Evolutionary conservation across 768 basidiomycete genomes (phyloP).

Genomic region (Candolleomyces eurysporus): DNA sequence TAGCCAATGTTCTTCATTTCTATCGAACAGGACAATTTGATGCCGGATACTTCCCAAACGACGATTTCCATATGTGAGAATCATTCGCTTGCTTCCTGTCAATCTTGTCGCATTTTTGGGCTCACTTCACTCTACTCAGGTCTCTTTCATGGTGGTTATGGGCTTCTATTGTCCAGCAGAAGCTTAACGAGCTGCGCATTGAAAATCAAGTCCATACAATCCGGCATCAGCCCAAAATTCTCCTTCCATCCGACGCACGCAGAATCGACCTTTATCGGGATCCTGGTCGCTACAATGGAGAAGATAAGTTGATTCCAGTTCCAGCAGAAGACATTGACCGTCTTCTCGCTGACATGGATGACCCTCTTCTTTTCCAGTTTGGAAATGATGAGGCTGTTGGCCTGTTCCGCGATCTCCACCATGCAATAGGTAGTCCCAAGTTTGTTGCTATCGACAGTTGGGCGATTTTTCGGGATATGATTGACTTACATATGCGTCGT

Average conservation of each 20-base stretch:
- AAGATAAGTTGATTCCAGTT: slow-evolving; percentile 18
- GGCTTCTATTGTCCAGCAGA: slow-evolving; percentile 19
- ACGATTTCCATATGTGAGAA: slow-evolving; percentile 20
- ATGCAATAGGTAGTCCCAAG: slow-evolving; percentile 14
- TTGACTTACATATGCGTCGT: background rate
- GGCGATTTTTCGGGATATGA: slow-evolving; percentile 13
- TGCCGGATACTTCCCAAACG: slow-evolving; percentile 16
- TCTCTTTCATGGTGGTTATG: slow-evolving; percentile 22
- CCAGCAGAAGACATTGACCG: slow-evolving; percentile 15
- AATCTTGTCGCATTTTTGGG: background rate
- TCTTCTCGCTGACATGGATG: slow-evolving; percentile 15
- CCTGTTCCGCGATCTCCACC: slow-evolving; percentile 13
- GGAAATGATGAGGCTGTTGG: slow-evolving; percentile 14
- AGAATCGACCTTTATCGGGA: slow-evolving; percentile 21
- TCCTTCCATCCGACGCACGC: slow-evolving; percentile 21
- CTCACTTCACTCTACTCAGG: too few relatives aligned
- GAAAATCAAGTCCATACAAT: slow-evolving; percentile 19
- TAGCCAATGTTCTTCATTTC: slow-evolving; percentile 19
- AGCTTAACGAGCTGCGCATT: slow-evolving; percentile 12
- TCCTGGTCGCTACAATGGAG: slow-evolving; percentile 16
- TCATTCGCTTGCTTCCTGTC: background rate
- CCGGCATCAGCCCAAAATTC: slow-evolving; percentile 16
- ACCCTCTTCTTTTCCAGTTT: slow-evolving; percentile 19
- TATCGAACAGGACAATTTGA: slow-evolving; percentile 17
- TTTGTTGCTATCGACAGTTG: slow-evolving; percentile 13